phyloP scores from a whole-genome alignment of 2,329 filamentous ascomycete species.

The Colletotrichum tamarilloi region DNA sequence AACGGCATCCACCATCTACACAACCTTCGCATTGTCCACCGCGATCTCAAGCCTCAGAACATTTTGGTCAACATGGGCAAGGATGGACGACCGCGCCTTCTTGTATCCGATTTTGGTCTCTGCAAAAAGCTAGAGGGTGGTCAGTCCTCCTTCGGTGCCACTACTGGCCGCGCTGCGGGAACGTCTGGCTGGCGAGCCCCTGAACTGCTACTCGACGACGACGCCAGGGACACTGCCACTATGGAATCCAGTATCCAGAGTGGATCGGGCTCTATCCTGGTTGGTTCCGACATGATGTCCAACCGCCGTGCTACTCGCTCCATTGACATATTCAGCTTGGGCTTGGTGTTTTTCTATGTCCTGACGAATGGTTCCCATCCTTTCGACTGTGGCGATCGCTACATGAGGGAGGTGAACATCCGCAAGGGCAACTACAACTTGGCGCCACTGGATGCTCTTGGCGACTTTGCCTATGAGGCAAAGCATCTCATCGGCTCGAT shows the following conservation, averaged over 20 bases:
- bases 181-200: slow-evolving; percentile 97
- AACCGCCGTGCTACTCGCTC: slow-evolving; percentile 90
- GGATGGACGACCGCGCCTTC: slow-evolving; percentile 78
- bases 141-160: slow-evolving; percentile 93
- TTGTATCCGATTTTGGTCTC: slow-evolving; percentile 97
- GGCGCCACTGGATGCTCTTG: slow-evolving; percentile 76
- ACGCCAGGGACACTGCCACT: slow-evolving; percentile 62
- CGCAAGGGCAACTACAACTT: slow-evolving; percentile 87
- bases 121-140: slow-evolving; percentile 97
- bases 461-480: slow-evolving; percentile 87
- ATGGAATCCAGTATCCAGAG: slow-evolving; percentile 68
- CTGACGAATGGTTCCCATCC: slow-evolving; percentile 92
- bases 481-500: slow-evolving; percentile 88
- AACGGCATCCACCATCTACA: slow-evolving; percentile 91
- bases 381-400: slow-evolving; percentile 93
- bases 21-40: slow-evolving; percentile 92
- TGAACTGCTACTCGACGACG: slow-evolving; percentile 87
- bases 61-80: slow-evolving; percentile 86
- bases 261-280: slow-evolving; percentile 68
- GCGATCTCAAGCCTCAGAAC: slow-evolving; percentile 97
- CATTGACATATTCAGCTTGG: slow-evolving; percentile 97
- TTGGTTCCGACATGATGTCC: slow-evolving; percentile 66
- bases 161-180: slow-evolving; percentile 91
- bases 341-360: slow-evolving; percentile 99
- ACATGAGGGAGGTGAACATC: slow-evolving; percentile 97